Conservation (phyloP, 345 rosid species). For the Tarenaya hassleriana region DNA sequence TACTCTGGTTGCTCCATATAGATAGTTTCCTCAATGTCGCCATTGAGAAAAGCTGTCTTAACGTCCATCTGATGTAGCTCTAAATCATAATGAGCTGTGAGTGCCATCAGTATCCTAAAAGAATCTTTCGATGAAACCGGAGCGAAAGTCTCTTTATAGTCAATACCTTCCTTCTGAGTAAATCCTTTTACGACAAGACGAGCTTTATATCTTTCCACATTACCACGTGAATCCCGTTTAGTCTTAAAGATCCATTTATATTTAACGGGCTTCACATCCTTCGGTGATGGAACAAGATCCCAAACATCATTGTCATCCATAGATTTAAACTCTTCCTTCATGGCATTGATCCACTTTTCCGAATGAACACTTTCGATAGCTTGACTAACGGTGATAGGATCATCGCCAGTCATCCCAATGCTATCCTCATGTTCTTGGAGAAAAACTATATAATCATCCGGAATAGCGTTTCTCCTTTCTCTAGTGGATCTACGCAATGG, state of each 20-base stretch:
- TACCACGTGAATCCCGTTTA: background rate
- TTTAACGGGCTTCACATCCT: background rate
- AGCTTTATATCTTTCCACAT: too few species aligned
- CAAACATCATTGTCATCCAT: background rate
- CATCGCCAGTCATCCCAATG: too few species aligned
- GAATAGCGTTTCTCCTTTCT: too few species aligned
- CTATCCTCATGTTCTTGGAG: too few species aligned
- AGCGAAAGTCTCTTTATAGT: conserved; percentile 5
- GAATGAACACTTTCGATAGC: conserved; percentile 10
- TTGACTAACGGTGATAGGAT: conserved; percentile 4
- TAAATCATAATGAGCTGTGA: conserved; percentile 1
- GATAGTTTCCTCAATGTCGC: background rate
- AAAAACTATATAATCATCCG: too few species aligned
- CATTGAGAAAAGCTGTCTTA: conserved; percentile 6
- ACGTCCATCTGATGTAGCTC: conserved; percentile 15
- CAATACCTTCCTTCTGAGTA: background rate
- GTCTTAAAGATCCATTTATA: conserved; percentile 12
- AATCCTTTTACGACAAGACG: conserved; percentile 7
- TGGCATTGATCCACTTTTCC: conserved; percentile 7
- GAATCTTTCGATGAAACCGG: conserved; percentile 1
- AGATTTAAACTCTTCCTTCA: background rate
- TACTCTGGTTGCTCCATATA: conserved; percentile 1
- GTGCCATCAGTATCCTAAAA: background rate
- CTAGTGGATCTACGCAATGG: too few species aligned
- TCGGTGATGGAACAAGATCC: background rate